Evolutionary conservation across 2,329 filamentous ascomycete genomes (phyloP), one percentile per base, ranked within the genome.

Genomic region (Scedosporium apiospermum): DNA sequence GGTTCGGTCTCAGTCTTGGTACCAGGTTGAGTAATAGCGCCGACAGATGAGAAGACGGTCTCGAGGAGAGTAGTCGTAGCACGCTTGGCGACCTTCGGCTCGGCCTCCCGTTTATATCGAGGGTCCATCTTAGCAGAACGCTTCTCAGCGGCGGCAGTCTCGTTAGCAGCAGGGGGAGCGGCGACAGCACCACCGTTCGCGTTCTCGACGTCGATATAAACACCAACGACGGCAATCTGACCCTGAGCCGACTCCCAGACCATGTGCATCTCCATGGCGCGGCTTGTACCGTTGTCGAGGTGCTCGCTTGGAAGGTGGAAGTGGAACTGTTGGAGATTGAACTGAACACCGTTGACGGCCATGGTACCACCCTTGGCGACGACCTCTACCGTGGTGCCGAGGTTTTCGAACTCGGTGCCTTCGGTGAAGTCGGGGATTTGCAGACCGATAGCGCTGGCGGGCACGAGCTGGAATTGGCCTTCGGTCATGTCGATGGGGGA

Each of bases 221-320:
- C 69, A 58, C 76, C 77, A 42, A 80, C 70, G 64, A 80, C 78
- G 38, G 77, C 76, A 44, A 79, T 73, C 62, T 77, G 68, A 5
- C 61, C 27, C 16, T 58, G 55, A 4, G 41, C 61, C 9, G 61
- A 63, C 66, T 76, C 67, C 62, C 76, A 75, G 10, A 78, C 76
- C 65, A 77, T 76, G 66, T 78, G 76, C 49, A 76, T 72, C 65
- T 78, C 76, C 65, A 76, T 67, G 14, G 75, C 72, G 62, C 70
- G 77, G 67, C 73, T 70, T 63, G 73, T 71, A 7, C 77, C 70
- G 68, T 77, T 66, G 69, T 85, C 73, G 59, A 79, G 76, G 67
- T 87, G 84, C 74, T 87, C 84, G 57, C 80, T 81, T 0, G 84
- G 83, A 0, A 81, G 81, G 68, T 86, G 84, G 72, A 86, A 83